A percentile compares a stretch with the other conserved stretches of the same genome.
Evolutionary conservation across 2,329 filamentous ascomycete genomes (phyloP).

Genomic region (Aureobasidium sp.): DNA sequence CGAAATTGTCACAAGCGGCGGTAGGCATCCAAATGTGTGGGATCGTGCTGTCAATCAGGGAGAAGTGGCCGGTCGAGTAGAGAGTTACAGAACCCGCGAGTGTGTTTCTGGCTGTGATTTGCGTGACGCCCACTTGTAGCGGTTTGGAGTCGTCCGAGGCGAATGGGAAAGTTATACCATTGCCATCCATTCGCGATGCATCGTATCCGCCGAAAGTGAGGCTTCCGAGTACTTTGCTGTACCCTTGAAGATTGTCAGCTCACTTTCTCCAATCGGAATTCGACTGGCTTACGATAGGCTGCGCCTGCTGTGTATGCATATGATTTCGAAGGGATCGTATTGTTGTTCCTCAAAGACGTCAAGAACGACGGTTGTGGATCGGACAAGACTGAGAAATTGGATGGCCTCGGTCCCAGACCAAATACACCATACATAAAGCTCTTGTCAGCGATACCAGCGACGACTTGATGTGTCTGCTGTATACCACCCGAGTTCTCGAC

Average conservation of each 20-base stretch:
- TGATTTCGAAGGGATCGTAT: constrained; percentile 31
- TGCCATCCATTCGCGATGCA: constrained; percentile 52
- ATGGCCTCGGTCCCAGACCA: constrained; percentile 31
- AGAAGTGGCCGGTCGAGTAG: constrained; percentile 35
- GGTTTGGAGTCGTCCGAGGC: constrained; percentile 49
- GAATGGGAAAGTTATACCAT: constrained; percentile 53
- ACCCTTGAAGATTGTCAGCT: constrained; percentile 28
- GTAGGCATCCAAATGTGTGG: constrained; percentile 36
- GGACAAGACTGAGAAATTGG: constrained; percentile 35
- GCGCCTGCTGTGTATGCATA: constrained; percentile 39
- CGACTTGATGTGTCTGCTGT: constrained; percentile 29
- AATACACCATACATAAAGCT: constrained; percentile 35
- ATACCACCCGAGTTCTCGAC: constrained; percentile 22
- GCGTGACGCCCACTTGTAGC: constrained; percentile 53
- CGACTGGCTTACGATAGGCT: constrained; percentile 19
- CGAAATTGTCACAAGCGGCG: constrained; percentile 30
- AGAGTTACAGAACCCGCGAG: constrained; percentile 30
- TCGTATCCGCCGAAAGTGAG: constrained; percentile 68
- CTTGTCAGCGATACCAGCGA: constrained; percentile 31
- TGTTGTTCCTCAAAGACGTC: constrained; percentile 25
- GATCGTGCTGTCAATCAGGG: constrained; percentile 37
- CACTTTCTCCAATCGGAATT: background rate
- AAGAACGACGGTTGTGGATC: constrained; percentile 29
- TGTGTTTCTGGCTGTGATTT: constrained; percentile 28
- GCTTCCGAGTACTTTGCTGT: constrained; percentile 34